phyloP scores from a whole-genome alignment of 176 grass and related monocot genomes.

The Echinochloa phyllopogon region DNA sequence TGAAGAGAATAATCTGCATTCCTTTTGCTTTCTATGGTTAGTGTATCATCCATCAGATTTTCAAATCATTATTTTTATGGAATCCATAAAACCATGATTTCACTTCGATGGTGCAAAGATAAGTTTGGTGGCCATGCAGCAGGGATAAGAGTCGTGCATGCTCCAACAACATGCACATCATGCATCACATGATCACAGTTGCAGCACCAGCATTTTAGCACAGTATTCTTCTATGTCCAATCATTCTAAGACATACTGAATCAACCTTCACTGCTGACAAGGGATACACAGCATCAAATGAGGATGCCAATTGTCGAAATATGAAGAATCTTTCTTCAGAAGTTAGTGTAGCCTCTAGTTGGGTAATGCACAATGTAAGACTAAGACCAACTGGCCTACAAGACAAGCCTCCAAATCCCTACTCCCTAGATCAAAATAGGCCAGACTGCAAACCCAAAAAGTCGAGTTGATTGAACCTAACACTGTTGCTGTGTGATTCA shows the following conservation, averaged over 20 bases:
- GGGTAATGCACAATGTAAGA: background rate
- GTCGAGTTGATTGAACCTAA: background rate
- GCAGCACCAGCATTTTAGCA: background rate
- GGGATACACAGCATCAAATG: background rate
- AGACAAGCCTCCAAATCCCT: conserved; percentile 3
- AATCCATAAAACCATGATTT: background rate
- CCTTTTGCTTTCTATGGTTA: conserved; percentile 3
- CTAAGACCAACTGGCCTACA: background rate
- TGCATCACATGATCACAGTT: background rate
- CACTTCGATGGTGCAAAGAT: background rate
- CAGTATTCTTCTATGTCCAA: conserved; percentile 30
- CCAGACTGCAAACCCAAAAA: background rate
- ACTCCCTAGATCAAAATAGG: conserved; percentile 9
- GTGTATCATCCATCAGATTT: background rate
- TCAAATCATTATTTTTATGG: conserved; percentile 2
- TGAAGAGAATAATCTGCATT: background rate
- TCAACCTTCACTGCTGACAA: background rate
- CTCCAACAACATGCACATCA: conserved; percentile 15
- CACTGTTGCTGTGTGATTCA: background rate
- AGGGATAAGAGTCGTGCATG: conserved; percentile 17
- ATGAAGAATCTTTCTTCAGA: background rate
- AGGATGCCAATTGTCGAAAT: conserved; percentile 18
- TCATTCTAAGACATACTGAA: conserved; percentile 14
- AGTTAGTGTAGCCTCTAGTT: conserved; percentile 23
- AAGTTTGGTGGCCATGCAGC: conserved; percentile 3